Evolutionary conservation across 169 alveolate genomes (phyloP).

Genomic region (Eimeria maxima): DNA sequence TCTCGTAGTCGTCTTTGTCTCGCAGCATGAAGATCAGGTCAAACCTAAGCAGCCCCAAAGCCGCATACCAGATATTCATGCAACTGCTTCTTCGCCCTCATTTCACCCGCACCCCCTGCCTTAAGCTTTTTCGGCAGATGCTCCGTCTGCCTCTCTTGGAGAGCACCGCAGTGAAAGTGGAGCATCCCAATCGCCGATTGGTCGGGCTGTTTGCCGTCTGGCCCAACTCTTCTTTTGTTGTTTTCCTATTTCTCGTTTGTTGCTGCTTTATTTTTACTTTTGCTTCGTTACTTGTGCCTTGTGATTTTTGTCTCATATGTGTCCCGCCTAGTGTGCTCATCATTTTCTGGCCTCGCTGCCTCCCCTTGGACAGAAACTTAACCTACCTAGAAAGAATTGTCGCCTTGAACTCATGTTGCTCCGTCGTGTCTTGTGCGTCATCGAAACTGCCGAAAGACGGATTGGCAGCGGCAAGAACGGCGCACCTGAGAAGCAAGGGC

Average conservation of each 20-base stretch:
- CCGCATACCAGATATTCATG: background rate
- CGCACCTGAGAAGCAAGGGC: slow-evolving; percentile 94
- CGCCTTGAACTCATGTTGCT: slow-evolving; percentile 99
- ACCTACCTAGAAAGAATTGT: slow-evolving; percentile 94
- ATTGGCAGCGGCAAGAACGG: slow-evolving; percentile 99
- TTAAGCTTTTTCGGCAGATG: too few species aligned
- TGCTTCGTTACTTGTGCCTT: background rate
- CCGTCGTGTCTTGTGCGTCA: slow-evolving; percentile 97
- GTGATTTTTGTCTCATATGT: background rate
- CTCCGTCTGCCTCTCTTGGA: background rate
- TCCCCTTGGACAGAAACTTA: background rate
- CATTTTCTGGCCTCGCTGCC: background rate
- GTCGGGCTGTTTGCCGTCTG: background rate
- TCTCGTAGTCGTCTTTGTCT: slow-evolving; percentile 96
- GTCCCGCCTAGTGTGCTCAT: background rate
- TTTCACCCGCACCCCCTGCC: background rate
- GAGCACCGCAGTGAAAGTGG: too few species aligned
- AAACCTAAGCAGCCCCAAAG: slow-evolving; percentile 91
- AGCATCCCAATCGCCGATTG: background rate
- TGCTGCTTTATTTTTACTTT: background rate
- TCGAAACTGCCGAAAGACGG: slow-evolving; percentile 99
- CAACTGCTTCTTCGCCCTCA: background rate
- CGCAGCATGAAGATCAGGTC: slow-evolving; percentile 98
- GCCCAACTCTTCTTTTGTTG: background rate
- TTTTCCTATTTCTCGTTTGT: background rate